phyloP scores from a whole-genome alignment of 306 rosid species.

The Lotus japonicus region DNA sequence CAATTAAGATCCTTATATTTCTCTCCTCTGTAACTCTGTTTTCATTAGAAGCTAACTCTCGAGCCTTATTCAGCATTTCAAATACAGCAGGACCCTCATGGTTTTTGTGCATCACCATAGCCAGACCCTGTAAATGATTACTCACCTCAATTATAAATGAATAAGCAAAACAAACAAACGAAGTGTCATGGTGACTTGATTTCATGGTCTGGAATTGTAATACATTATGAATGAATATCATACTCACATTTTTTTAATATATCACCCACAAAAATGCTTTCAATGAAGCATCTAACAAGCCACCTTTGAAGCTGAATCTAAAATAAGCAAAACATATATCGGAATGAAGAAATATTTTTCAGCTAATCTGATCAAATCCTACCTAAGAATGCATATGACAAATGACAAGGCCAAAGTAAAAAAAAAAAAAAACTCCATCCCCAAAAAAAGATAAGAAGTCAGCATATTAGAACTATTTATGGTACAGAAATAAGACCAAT shows the following conservation, averaged over 20 bases:
- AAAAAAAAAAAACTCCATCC: not conserved
- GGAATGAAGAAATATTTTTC: not conserved
- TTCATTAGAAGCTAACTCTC: slow-evolving; percentile 49
- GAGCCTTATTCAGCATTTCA: slow-evolving; percentile 65
- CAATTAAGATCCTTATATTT: slow-evolving; percentile 74
- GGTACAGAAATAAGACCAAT: not conserved
- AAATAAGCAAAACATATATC: not conserved
- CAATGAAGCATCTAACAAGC: slow-evolving; percentile 8
- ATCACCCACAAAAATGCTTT: not conserved
- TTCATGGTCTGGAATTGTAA: not conserved
- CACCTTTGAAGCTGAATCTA: not conserved
- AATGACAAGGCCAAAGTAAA: not conserved
- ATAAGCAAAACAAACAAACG: not conserved
- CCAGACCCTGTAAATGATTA: slow-evolving; percentile 59
- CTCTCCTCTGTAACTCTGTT: slow-evolving; percentile 74
- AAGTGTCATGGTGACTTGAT: not conserved
- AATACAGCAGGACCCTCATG: slow-evolving; percentile 70
- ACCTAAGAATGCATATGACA: not conserved
- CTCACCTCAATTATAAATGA: not conserved
- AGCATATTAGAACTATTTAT: not conserved
- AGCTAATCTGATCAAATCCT: not conserved
- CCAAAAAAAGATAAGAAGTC: not conserved
- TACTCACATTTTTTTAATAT: not conserved
- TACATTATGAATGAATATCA: not conserved
- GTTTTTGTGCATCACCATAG: slow-evolving; percentile 83